These are phyloP conservation scores for Actinomortierella wolfii DNA, from an alignment of 371 early-diverging fungal genomes.

Conservation along the genomic window DNA sequence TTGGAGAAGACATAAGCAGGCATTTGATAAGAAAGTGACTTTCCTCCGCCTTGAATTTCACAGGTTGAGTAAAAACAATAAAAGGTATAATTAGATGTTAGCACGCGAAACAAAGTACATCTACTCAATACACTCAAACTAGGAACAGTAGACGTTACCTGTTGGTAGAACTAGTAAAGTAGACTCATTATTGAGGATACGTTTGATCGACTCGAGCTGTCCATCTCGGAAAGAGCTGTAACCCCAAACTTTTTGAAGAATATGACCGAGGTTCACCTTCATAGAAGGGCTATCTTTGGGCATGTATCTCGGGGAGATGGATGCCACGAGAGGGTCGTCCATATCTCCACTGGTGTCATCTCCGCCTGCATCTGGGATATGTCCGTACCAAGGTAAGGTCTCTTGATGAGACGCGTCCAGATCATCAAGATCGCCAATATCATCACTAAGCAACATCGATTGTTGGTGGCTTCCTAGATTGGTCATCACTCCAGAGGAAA, in stretches of 20 bases:
- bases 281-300: too few species aligned
- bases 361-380: too few species aligned
- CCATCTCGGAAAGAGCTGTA: conserved; percentile 51
- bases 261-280: conserved; percentile 46
- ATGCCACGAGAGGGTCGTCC: conserved; percentile 26
- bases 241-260: conserved; percentile 48
- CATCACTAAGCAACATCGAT: neutral
- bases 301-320: too few species aligned
- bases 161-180: conserved; percentile 64
- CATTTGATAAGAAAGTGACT: conserved; percentile 81
- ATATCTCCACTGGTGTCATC: conserved; percentile 15
- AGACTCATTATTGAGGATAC: conserved; percentile 52
- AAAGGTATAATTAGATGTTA: too few species aligned
- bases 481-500: conserved; percentile 17
- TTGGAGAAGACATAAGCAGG: conserved; percentile 65
- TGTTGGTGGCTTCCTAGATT: neutral
- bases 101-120: too few species aligned
- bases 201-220: conserved; percentile 53
- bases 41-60: conserved; percentile 68
- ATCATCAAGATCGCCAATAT: conserved; percentile 5
- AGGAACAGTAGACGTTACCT: conserved; percentile 36
- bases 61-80: too few species aligned
- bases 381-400: conserved; percentile 38
- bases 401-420: conserved; percentile 12
- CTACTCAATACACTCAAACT: neutral